Percentiles rank a stretch among this genome's conserved stretches.
These are phyloP conservation scores for Wakefieldia striispora DNA, from an alignment of 768 basidiomycete genomes.

Conservation along the genomic window DNA sequence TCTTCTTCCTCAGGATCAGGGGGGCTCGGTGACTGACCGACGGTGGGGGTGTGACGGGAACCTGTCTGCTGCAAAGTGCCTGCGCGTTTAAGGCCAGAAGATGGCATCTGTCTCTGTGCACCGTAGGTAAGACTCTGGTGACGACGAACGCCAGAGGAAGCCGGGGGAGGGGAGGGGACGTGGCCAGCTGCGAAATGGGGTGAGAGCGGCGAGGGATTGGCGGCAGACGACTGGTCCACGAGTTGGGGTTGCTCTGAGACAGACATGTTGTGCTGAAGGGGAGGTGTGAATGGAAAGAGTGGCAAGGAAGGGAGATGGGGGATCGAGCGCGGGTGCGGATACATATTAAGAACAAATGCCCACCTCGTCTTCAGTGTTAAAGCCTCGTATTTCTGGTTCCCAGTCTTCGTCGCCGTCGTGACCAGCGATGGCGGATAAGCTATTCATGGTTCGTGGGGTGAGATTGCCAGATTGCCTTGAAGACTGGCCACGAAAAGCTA, in stretches of 20 bases:
- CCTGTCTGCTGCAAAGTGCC: slow-evolving; percentile 62
- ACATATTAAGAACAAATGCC: slow-evolving; percentile 14
- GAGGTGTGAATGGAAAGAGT: slow-evolving; percentile 14
- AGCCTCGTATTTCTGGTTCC: slow-evolving; percentile 63
- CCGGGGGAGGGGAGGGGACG: slow-evolving; percentile 69
- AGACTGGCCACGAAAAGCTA: slow-evolving; percentile 52
- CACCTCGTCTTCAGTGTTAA: slow-evolving; percentile 68
- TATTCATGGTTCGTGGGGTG: slow-evolving; percentile 76
- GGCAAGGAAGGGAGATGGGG: not conserved
- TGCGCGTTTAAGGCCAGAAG: slow-evolving; percentile 64
- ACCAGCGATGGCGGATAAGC: slow-evolving; percentile 80
- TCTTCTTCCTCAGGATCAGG: slow-evolving; percentile 55
- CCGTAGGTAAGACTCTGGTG: slow-evolving; percentile 80
- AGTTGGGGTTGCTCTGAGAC: slow-evolving; percentile 33
- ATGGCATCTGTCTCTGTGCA: slow-evolving; percentile 50
- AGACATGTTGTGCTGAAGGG: slow-evolving; percentile 23
- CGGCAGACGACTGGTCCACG: slow-evolving; percentile 43
- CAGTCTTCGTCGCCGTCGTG: slow-evolving; percentile 88
- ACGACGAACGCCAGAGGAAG: slow-evolving; percentile 68
- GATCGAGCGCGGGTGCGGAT: not conserved
- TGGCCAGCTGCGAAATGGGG: slow-evolving; percentile 54
- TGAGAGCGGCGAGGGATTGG: slow-evolving; percentile 54
- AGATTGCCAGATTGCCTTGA: slow-evolving; percentile 55
- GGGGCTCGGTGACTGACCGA: slow-evolving; percentile 42
- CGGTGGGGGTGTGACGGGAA: slow-evolving; percentile 30